Percentiles rank a stretch among this genome's conserved stretches.
Evolutionary conservation across 345 rosid species (phyloP).

Genomic region (Aegle marmelos): DNA sequence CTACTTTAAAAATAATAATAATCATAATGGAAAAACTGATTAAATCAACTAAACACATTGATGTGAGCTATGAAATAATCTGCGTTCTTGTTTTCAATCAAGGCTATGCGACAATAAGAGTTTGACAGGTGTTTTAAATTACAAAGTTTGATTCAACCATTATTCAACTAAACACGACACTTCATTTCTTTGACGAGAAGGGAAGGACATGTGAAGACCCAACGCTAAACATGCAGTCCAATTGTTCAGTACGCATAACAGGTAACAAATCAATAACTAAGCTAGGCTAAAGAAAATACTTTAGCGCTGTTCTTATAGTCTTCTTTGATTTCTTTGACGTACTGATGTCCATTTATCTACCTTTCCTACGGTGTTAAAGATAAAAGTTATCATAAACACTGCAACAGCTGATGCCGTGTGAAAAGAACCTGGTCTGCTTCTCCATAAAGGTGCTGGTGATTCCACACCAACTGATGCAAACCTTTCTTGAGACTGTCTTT

Average conservation of each 20-base stretch:
- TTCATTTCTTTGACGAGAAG: too few relatives aligned
- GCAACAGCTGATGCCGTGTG: constrained; percentile 27
- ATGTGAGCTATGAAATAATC: background rate
- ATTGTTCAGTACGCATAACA: too few relatives aligned
- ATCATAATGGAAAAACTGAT: too few relatives aligned
- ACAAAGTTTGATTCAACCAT: too few relatives aligned
- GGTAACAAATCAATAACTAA: background rate
- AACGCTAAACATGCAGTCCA: too few relatives aligned
- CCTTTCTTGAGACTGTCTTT: constrained; percentile 45
- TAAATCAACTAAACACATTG: too few relatives aligned
- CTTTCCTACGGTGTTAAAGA: constrained; percentile 29
- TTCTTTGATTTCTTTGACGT: constrained; percentile 10
- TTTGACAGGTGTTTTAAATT: too few relatives aligned
- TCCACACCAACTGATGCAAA: constrained; percentile 54
- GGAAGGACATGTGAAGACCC: too few relatives aligned
- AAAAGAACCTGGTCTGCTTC: constrained; percentile 31
- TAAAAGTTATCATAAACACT: constrained; percentile 32
- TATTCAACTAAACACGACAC: too few relatives aligned
- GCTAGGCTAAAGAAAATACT: background rate
- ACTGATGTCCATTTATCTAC: constrained; percentile 8
- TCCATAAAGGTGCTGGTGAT: constrained; percentile 28
- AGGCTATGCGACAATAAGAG: too few relatives aligned
- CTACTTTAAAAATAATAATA: too few relatives aligned
- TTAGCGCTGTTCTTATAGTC: background rate
- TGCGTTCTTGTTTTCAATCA: background rate